Percentiles rank a stretch among this genome's conserved stretches.
These are phyloP conservation scores for Ogataea pilisensis DNA, from an alignment of 805 yeast genomes.

Conservation along the genomic window DNA sequence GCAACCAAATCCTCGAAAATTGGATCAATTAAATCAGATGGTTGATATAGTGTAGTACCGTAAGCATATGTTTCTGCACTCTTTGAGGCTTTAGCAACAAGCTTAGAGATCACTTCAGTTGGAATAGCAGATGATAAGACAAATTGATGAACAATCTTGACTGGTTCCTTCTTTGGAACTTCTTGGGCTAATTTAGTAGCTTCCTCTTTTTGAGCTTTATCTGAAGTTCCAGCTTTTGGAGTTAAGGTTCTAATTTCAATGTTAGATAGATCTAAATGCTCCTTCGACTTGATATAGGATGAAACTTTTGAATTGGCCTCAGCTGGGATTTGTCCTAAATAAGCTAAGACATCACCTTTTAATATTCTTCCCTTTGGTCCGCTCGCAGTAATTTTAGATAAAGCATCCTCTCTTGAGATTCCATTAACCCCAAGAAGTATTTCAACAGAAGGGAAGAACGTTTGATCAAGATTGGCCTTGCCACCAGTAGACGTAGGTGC, in stretches of 20 bases:
- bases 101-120: slow-evolving; percentile 27
- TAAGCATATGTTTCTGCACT: slow-evolving; percentile 44
- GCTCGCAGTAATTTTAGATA: slow-evolving; percentile 68
- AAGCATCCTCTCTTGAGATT: slow-evolving; percentile 68
- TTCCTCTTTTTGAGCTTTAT: neutral
- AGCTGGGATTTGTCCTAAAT: slow-evolving; percentile 64
- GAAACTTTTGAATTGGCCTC: slow-evolving; percentile 52
- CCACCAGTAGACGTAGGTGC: slow-evolving; percentile 16
- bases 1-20: slow-evolving; percentile 56
- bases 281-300: slow-evolving; percentile 49
- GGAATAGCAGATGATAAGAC: slow-evolving; percentile 28
- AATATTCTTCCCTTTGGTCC: slow-evolving; percentile 87
- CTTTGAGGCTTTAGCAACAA: slow-evolving; percentile 40
- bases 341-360: slow-evolving; percentile 88
- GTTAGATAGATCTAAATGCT: slow-evolving; percentile 69
- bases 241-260: slow-evolving; percentile 40
- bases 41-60: slow-evolving; percentile 30
- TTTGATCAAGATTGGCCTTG: slow-evolving; percentile 63
- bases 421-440: slow-evolving; percentile 55
- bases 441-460: slow-evolving; percentile 75
- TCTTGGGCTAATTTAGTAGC: neutral
- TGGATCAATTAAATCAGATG: slow-evolving; percentile 52
- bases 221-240: slow-evolving; percentile 7
- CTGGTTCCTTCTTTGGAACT: slow-evolving; percentile 34
- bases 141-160: slow-evolving; percentile 30